phyloP scores from a whole-genome alignment of 768 basidiomycete genomes.

The Tulasnella sp. region DNA sequence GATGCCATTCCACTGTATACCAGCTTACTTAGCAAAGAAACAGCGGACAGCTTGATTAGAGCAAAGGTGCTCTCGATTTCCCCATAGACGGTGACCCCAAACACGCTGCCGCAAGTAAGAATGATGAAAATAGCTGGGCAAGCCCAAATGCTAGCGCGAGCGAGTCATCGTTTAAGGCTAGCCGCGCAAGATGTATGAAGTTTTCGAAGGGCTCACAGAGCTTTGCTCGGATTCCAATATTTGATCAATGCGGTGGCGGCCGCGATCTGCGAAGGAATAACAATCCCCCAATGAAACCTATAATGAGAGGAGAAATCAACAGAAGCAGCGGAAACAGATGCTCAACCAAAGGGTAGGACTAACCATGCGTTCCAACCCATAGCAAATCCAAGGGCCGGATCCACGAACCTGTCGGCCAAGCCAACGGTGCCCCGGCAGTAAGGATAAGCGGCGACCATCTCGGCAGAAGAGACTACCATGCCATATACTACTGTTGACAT shows the following conservation, averaged over 20 bases:
- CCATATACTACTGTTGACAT: background rate
- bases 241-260: background rate
- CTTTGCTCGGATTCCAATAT: background rate
- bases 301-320: background rate
- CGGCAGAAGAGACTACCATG: background rate
- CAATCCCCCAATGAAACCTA: conserved; percentile 7
- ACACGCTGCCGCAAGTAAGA: background rate
- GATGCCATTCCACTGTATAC: background rate
- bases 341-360: background rate
- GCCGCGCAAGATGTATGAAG: background rate
- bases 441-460: conserved; percentile 7
- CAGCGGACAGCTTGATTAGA: background rate
- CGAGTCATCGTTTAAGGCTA: background rate
- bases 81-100: background rate
- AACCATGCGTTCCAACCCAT: conserved; percentile 14
- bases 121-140: background rate
- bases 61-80: background rate
- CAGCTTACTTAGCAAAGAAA: background rate
- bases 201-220: background rate
- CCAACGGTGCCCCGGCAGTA: conserved; percentile 2
- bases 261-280: background rate
- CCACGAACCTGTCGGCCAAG: conserved; percentile 3
- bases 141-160: background rate
- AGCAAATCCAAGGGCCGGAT: conserved; percentile 5
- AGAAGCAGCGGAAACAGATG: background rate